These are phyloP conservation scores for Rosellinia necatrix DNA, from an alignment of 2,329 filamentous ascomycete species.

Conservation along the genomic window DNA sequence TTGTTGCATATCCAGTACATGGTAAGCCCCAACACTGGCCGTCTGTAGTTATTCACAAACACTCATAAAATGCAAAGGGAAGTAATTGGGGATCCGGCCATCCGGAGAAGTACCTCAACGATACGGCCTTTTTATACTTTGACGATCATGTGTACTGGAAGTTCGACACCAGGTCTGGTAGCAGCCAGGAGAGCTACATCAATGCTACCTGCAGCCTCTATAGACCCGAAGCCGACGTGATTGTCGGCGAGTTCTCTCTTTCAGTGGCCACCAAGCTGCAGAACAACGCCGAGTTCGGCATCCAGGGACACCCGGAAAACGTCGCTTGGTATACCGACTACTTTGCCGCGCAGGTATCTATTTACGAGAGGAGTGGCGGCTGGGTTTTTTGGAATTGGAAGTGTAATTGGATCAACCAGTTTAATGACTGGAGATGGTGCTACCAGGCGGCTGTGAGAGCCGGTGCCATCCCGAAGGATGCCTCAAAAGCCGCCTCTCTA, in stretches of 20 bases:
- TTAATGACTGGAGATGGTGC: constrained; percentile 52
- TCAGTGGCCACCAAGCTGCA: constrained; percentile 53
- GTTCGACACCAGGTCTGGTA: constrained; percentile 50
- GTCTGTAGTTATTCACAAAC: not conserved
- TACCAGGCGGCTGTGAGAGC: constrained; percentile 42
- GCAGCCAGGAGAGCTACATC: constrained; percentile 56
- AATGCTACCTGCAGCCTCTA: constrained; percentile 51
- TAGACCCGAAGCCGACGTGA: constrained; percentile 45
- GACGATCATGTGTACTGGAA: constrained; percentile 42
- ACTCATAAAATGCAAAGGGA: constrained; percentile 15
- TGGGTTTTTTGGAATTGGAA: constrained; percentile 68
- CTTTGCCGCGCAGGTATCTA: constrained; percentile 58
- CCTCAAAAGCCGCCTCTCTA: constrained; percentile 8
- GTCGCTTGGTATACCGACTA: constrained; percentile 57
- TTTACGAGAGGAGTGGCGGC: constrained; percentile 56
- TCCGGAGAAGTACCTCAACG: constrained; percentile 46
- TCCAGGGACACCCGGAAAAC: constrained; percentile 41
- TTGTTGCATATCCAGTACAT: constrained; percentile 51
- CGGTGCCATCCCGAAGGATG: constrained; percentile 22
- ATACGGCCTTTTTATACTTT: constrained; percentile 42
- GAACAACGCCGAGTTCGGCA: constrained; percentile 44
- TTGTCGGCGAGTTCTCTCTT: constrained; percentile 64
- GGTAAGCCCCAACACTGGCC: constrained; percentile 22
- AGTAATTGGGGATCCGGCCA: constrained; percentile 55
- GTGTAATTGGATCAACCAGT: constrained; percentile 40